These are phyloP conservation scores for Scleromitrula shiraiana DNA, from an alignment of 2,329 filamentous ascomycete genomes.

Conservation along the genomic window DNA sequence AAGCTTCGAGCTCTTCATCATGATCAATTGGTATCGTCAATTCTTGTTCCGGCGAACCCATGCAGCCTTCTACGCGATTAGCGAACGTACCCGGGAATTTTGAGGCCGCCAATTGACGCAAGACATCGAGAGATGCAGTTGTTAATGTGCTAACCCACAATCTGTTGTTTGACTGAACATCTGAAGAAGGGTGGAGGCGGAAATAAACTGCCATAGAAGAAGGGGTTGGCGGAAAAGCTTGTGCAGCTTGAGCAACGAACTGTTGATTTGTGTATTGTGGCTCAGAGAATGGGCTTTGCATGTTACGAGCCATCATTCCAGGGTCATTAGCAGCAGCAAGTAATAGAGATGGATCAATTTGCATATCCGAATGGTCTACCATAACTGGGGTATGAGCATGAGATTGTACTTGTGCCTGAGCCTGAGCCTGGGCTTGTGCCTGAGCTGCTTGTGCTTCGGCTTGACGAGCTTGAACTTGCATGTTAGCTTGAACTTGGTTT, in stretches of 20 bases:
- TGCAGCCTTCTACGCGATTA: slow-evolving; percentile 55
- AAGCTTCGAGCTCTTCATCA: slow-evolving; percentile 64
- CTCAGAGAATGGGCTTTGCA: slow-evolving; percentile 27
- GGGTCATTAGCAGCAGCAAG: slow-evolving; percentile 39
- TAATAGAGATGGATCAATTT: slow-evolving; percentile 56
- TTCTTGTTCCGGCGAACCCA: slow-evolving; percentile 48
- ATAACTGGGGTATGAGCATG: slow-evolving; percentile 22
- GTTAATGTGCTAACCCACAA: slow-evolving; percentile 61
- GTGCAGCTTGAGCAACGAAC: slow-evolving; percentile 34
- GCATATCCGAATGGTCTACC: slow-evolving; percentile 42
- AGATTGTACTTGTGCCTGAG: slow-evolving; percentile 16
- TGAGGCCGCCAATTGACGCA: slow-evolving; percentile 51
- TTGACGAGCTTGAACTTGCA: slow-evolving; percentile 14
- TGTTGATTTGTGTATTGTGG: slow-evolving; percentile 28
- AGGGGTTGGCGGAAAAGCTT: slow-evolving; percentile 28
- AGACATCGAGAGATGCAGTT: slow-evolving; percentile 46
- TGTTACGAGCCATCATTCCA: slow-evolving; percentile 28
- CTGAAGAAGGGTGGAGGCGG: slow-evolving; percentile 58
- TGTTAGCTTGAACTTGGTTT: slow-evolving; percentile 15
- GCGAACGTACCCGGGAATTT: slow-evolving; percentile 55
- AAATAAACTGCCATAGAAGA: slow-evolving; percentile 55
- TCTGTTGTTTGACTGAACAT: slow-evolving; percentile 39
- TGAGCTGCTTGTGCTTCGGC: slow-evolving; percentile 16
- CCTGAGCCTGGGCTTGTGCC: slow-evolving; percentile 17
- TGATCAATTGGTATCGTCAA: slow-evolving; percentile 57